These are phyloP conservation scores for Pichia kluyveri DNA, from an alignment of 805 yeast species.

Conservation along the genomic window DNA sequence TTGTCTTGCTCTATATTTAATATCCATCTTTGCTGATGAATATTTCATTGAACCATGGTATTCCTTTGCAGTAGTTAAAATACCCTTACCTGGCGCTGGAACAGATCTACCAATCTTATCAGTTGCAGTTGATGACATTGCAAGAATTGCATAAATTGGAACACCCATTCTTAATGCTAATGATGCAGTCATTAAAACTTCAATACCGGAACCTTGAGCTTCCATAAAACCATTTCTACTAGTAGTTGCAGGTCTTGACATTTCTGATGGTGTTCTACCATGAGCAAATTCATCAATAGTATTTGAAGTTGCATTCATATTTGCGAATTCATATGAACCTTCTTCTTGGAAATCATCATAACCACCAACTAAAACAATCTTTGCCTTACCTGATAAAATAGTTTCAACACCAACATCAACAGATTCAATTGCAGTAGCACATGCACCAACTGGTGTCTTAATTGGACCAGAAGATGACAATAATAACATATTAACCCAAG, in stretches of 20 bases:
- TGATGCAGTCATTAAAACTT: constrained; percentile 90
- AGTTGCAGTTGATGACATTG: constrained; percentile 91
- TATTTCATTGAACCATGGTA: constrained; percentile 71
- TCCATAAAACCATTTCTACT: constrained; percentile 98
- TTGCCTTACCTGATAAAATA: constrained; percentile 87
- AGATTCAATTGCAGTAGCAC: constrained; percentile 98
- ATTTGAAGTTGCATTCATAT: constrained; percentile 97
- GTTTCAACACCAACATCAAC: constrained; percentile 95
- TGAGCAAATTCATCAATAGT: constrained; percentile 79
- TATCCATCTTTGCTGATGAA: constrained; percentile 73
- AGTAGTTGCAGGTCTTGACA: constrained; percentile 98
- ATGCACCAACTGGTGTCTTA: constrained; percentile 99
- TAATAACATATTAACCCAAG: constrained; percentile 98
- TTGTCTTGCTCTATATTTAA: constrained; percentile 91
- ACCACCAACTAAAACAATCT: constrained; percentile 96
- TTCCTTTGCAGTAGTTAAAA: constrained; percentile 95
- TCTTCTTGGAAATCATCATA: constrained; percentile 99
- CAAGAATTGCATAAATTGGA: constrained; percentile 93
- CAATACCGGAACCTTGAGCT: constrained; percentile 98
- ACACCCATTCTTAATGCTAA: constrained; percentile 97
- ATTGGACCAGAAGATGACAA: constrained; percentile 97
- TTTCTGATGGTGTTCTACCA: constrained; percentile 96
- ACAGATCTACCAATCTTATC: constrained; percentile 98
- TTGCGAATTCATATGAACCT: constrained; percentile 95
- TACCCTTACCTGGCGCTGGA: constrained; percentile 99